These are phyloP conservation scores for Xylariaceae sp. DNA, from an alignment of 2,329 filamentous ascomycete species.

Conservation along the genomic window DNA sequence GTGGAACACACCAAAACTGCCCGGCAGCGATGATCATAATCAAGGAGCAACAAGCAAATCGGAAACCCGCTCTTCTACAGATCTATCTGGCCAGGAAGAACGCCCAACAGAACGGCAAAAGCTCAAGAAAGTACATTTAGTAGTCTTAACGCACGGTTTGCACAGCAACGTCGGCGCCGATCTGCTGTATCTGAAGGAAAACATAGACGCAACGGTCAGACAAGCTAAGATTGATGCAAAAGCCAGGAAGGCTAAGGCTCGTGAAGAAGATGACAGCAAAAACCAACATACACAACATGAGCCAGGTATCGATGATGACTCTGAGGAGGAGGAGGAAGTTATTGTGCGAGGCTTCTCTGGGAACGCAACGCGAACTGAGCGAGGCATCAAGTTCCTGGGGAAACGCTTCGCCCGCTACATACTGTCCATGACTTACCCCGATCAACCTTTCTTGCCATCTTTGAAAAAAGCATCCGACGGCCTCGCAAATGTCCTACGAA, in stretches of 20 bases:
- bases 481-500: slow-evolving; percentile 37
- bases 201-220: slow-evolving; percentile 79
- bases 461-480: slow-evolving; percentile 47
- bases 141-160: slow-evolving; percentile 87
- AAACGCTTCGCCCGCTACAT: slow-evolving; percentile 92
- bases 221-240: slow-evolving; percentile 69
- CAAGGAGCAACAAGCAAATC: slow-evolving; percentile 24
- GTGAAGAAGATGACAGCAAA: slow-evolving; percentile 8
- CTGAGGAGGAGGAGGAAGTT: slow-evolving; percentile 75
- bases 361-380: slow-evolving; percentile 87
- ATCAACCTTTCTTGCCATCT: slow-evolving; percentile 78
- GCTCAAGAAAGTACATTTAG: slow-evolving; percentile 80
- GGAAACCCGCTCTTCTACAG: slow-evolving; percentile 18
- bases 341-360: slow-evolving; percentile 86
- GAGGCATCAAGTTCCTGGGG: slow-evolving; percentile 93
- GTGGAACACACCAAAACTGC: slow-evolving; percentile 89
- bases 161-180: slow-evolving; percentile 95
- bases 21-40: slow-evolving; percentile 53
- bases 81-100: slow-evolving; percentile 20
- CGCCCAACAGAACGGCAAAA: slow-evolving; percentile 38
- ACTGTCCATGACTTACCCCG: slow-evolving; percentile 84
- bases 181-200: slow-evolving; percentile 96
- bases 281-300: slow-evolving; percentile 10
- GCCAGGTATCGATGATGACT: slow-evolving; percentile 25
- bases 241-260: slow-evolving; percentile 49